Conservation (phyloP, 495 filamentous ascomycete species). For the Aspergillus biplanus region DNA sequence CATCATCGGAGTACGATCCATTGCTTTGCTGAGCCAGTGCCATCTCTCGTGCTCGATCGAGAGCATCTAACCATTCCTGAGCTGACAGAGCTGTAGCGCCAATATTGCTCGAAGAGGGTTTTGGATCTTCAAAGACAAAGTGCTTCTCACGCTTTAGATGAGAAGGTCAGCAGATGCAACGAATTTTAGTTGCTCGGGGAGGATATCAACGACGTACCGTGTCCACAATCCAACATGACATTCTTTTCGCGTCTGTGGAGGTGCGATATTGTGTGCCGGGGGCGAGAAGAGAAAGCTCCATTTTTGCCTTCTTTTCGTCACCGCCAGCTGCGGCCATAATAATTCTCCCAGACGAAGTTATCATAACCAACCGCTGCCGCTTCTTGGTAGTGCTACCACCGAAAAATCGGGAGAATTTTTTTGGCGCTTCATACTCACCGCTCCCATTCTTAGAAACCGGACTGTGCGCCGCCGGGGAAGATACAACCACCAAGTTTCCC, state of each 20-base stretch:
- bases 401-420: constrained; percentile 91
- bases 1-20: constrained; percentile 70
- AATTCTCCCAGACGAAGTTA: constrained; percentile 87
- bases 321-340: constrained; percentile 91
- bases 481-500: constrained; percentile 83
- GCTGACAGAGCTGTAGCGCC: constrained; percentile 55
- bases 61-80: constrained; percentile 85
- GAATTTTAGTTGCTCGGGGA: constrained; percentile 1
- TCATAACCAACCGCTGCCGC: constrained; percentile 89
- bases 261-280: constrained; percentile 76
- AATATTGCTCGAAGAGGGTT: constrained; percentile 57
- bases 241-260: constrained; percentile 79
- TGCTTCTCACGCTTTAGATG: constrained; percentile 77
- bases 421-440: constrained; percentile 64
- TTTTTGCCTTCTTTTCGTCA: constrained; percentile 93
- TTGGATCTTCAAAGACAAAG: constrained; percentile 90
- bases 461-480: constrained; percentile 69
- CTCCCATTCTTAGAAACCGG: constrained; percentile 66
- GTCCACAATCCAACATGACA: constrained; percentile 88
- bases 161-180: constrained; percentile 15
- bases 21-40: constrained; percentile 69
- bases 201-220: constrained; percentile 65
- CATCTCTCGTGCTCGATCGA: constrained; percentile 82
- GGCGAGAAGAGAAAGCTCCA: constrained; percentile 79
- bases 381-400: constrained; percentile 89